Base-by-base conservation (phyloP, 805 yeast species). In the Candida chauliodis region DNA sequence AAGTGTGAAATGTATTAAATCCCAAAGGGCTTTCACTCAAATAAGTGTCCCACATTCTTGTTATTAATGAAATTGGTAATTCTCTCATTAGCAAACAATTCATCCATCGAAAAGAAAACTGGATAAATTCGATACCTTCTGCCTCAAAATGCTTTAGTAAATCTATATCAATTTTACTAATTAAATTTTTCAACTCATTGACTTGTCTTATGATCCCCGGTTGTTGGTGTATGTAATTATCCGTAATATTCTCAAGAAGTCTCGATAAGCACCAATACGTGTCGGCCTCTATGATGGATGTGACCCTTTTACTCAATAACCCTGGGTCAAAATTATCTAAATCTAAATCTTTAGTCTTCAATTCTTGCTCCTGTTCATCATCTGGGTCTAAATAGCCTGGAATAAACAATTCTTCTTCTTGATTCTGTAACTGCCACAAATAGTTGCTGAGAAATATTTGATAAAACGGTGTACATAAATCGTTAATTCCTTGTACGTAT, bases 31-130 rank as follows among this genome's bases (percentile, higher is more conserved):
- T 75, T 53, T 85, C 89, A 35, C 86, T 75, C 3, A 85, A 59
- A 58, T 93, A 93, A 0, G 99, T 90, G 56, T 93, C 99, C 98
- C 99, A 93, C 95, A 93, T 91, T 40, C 99, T 72, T 16, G 90
- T 80, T 4, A 90, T 84, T 43, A 87, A 76, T 21, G 69, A 67
- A 52, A 93, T 79, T 29, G 82, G 78, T 31, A 93, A 71, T 52
- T 93, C 99, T 48, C 99, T 77, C 99, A 93, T 93, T 35, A 93
- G 66, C 52, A 93, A 67, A 66, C 99, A 93, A 62, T 93, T 93
- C 98, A 93, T 93, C 99, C 99, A 93, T 49, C 99, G 73, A 66
- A 93, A 93, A 15, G 96, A 79, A 60, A 93, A 93, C 61, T 93
- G 99, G 46, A 93, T 79, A 53, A 93, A 93, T 59, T 93, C 96